A percentile compares a stretch with the other conserved stretches of the same genome.
These are phyloP conservation scores for Solanum tarapatanum DNA, from an alignment of 257 asterid genomes.

Conservation along the genomic window DNA sequence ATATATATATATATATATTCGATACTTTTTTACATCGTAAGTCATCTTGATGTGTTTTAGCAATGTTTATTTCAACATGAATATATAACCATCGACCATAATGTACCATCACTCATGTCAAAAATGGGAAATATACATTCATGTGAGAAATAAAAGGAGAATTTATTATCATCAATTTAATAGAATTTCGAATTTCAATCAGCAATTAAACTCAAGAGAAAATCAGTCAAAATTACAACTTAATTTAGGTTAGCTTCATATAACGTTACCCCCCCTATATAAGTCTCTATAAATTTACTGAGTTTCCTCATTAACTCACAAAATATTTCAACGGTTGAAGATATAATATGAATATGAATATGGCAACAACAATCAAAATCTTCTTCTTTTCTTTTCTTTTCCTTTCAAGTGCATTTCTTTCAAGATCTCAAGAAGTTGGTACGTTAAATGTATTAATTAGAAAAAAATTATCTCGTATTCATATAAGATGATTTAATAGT, in stretches of 20 bases:
- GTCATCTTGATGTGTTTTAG: no score
- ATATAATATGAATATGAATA: background rate
- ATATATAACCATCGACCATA: no score
- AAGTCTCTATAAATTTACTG: background rate
- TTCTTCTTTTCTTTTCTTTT: background rate
- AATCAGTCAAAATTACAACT: background rate
- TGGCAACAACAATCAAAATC: background rate
- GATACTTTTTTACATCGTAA: no score
- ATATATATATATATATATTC: no score
- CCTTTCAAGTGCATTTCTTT: constrained; percentile 3
- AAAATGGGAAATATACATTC: background rate
- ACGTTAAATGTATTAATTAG: background rate
- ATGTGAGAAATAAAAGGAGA: background rate
- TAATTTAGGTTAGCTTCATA: background rate
- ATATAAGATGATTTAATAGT: background rate
- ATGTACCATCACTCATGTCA: background rate
- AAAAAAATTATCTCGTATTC: background rate
- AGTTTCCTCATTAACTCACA: background rate
- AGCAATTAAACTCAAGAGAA: background rate
- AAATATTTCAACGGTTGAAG: background rate
- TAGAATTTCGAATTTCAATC: background rate
- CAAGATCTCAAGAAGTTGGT: constrained; percentile 43
- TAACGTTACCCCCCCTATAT: background rate
- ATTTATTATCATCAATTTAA: background rate
- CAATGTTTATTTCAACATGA: no score